phyloP scores from a whole-genome alignment of 441 rosid species.

The Erodium moschatum region DNA sequence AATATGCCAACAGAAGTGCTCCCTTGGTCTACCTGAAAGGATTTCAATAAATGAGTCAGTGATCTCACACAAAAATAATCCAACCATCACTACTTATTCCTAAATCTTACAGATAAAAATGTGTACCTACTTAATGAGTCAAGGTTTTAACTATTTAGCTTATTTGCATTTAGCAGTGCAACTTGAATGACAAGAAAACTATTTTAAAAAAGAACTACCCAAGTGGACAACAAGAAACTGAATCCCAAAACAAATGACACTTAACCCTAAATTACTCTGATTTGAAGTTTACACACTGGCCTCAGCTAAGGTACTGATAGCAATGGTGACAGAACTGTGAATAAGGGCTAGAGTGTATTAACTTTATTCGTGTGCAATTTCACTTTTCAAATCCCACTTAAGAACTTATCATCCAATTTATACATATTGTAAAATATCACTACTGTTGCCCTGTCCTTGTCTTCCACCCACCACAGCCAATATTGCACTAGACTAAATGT shows the following conservation, averaged over 20 bases:
- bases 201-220: background rate
- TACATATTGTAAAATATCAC: background rate
- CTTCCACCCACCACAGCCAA: background rate
- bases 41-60: conserved; percentile 2
- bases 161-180: background rate
- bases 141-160: background rate
- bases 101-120: background rate
- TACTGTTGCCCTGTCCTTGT: background rate
- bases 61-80: background rate
- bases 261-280: too few species aligned
- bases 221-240: too few species aligned
- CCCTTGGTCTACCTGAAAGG: conserved; percentile 32
- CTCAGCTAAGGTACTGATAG: background rate
- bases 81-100: background rate
- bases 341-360: background rate
- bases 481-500: background rate
- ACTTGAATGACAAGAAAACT: background rate
- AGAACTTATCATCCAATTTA: background rate
- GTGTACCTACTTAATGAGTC: background rate
- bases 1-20: conserved; percentile 20
- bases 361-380: background rate
- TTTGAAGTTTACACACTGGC: too few species aligned
- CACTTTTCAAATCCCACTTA: background rate
- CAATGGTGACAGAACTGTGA: background rate
- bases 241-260: too few species aligned